Evolutionary conservation across 2,329 filamentous ascomycete species (phyloP).

Genomic region (Venturia pyrina): DNA sequence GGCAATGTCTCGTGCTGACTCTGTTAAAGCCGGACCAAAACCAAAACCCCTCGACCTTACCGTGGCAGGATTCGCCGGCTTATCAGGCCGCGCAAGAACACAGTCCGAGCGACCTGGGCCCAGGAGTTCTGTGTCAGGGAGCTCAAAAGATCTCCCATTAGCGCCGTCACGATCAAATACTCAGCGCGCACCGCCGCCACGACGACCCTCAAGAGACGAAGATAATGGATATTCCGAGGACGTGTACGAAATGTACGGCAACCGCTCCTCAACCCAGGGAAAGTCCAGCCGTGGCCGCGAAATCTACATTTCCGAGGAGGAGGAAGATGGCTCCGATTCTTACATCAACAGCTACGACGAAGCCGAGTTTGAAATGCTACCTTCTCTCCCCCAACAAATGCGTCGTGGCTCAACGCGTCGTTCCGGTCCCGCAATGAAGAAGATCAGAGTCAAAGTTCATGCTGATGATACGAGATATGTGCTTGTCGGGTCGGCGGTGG

Average conservation of each 20-base stretch:
- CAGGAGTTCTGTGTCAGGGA: background rate
- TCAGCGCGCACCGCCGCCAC: background rate
- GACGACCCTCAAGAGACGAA: background rate
- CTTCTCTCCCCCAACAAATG: background rate
- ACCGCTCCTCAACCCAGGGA: slow-evolving; percentile 23
- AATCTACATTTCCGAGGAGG: slow-evolving; percentile 70
- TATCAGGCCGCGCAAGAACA: slow-evolving; percentile 13
- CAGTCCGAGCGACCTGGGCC: slow-evolving; percentile 10
- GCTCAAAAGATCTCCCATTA: background rate
- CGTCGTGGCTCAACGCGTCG: slow-evolving; percentile 38
- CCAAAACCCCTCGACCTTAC: slow-evolving; percentile 39
- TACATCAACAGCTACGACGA: slow-evolving; percentile 52
- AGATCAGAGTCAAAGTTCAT: slow-evolving; percentile 88
- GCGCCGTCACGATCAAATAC: background rate
- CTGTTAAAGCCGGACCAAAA: slow-evolving; percentile 38
- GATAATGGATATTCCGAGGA: slow-evolving; percentile 10
- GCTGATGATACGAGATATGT: slow-evolving; percentile 81
- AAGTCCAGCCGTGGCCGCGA: background rate
- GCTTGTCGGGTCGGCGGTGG: slow-evolving; percentile 64
- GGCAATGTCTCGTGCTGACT: slow-evolving; percentile 33
- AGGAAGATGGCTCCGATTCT: slow-evolving; percentile 60
- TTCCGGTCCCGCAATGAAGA: slow-evolving; percentile 52
- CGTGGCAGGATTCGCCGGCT: slow-evolving; percentile 33
- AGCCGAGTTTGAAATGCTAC: slow-evolving; percentile 60
- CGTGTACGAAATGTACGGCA: slow-evolving; percentile 15